Conservation (phyloP, 495 filamentous ascomycete species). For the Aspergillus saccharolyticus region DNA sequence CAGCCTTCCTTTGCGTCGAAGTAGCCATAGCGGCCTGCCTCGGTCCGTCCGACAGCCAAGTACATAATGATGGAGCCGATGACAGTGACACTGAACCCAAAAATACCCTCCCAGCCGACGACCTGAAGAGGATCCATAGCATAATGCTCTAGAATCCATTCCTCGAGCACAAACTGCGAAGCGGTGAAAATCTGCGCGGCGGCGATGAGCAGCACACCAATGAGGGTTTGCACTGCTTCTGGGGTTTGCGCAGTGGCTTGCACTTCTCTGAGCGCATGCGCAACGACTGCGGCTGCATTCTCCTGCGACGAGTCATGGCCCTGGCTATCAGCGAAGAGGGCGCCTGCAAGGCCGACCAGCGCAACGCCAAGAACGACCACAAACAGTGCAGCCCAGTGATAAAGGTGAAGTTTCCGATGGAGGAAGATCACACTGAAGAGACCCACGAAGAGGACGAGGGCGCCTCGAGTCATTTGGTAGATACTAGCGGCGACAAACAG, state of each 20-base stretch:
- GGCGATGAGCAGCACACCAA: constrained; percentile 86
- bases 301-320: constrained; percentile 39
- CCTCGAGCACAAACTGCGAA: constrained; percentile 91
- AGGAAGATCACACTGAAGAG: constrained; percentile 92
- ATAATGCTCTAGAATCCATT: constrained; percentile 88
- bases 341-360: constrained; percentile 83
- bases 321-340: constrained; percentile 64
- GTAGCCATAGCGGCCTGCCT: constrained; percentile 70
- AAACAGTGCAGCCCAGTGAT: constrained; percentile 85
- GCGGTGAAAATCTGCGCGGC: constrained; percentile 95
- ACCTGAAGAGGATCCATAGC: constrained; percentile 83
- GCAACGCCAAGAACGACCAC: constrained; percentile 85
- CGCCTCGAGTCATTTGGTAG: constrained; percentile 97
- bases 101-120: constrained; percentile 94
- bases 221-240: constrained; percentile 63
- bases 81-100: constrained; percentile 81
- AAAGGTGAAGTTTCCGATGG: constrained; percentile 65
- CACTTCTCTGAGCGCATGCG: constrained; percentile 22
- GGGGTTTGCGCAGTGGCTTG: constrained; percentile 38
- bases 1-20: constrained; percentile 87
- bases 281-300: constrained; percentile 22
- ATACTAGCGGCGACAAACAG: constrained; percentile 91
- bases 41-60: constrained; percentile 65
- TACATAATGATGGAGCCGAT: constrained; percentile 77
- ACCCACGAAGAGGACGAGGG: constrained; percentile 90